Conservation (phyloP, 371 early-diverging fungal genomes). For the Circinella minor region DNA sequence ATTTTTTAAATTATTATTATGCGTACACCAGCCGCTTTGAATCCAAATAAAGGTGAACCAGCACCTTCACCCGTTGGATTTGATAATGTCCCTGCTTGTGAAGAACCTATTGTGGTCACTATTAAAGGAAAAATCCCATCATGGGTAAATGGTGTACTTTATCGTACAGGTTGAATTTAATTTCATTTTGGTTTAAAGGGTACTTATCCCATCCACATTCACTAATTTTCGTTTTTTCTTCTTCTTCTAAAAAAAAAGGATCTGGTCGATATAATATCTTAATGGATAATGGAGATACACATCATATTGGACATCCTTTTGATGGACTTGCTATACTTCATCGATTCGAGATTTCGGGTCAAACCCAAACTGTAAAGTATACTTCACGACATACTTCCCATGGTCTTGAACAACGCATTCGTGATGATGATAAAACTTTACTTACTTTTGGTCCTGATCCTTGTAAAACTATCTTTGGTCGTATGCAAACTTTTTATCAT, state of each 20-base stretch:
- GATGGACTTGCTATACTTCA: constrained; percentile 67
- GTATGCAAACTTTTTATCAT: constrained; percentile 47
- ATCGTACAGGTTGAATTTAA: constrained; percentile 51
- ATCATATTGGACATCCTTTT: constrained; percentile 65
- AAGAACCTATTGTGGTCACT: constrained; percentile 36
- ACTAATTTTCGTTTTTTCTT: neutral
- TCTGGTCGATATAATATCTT: constrained; percentile 49
- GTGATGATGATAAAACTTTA: constrained; percentile 42
- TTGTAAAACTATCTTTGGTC: constrained; percentile 63
- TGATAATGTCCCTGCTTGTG: constrained; percentile 55
- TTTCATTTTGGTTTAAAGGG: neutral
- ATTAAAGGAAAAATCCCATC: constrained; percentile 58
- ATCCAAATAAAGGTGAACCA: constrained; percentile 31
- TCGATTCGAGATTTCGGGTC: constrained; percentile 45
- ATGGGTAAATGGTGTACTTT: constrained; percentile 66
- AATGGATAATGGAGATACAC: constrained; percentile 52
- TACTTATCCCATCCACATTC: too few relatives aligned
- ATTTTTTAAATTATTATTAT: constrained; percentile 12
- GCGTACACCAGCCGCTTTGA: constrained; percentile 41
- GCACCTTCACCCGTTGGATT: constrained; percentile 54
- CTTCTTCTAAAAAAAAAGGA: constrained; percentile 23
- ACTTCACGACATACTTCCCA: constrained; percentile 49
- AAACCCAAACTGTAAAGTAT: constrained; percentile 38
- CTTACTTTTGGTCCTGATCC: constrained; percentile 63
- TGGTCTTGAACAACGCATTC: constrained; percentile 46